Conservation (phyloP, 2,329 filamentous ascomycete species). For the Acrodontium crateriforme region DNA sequence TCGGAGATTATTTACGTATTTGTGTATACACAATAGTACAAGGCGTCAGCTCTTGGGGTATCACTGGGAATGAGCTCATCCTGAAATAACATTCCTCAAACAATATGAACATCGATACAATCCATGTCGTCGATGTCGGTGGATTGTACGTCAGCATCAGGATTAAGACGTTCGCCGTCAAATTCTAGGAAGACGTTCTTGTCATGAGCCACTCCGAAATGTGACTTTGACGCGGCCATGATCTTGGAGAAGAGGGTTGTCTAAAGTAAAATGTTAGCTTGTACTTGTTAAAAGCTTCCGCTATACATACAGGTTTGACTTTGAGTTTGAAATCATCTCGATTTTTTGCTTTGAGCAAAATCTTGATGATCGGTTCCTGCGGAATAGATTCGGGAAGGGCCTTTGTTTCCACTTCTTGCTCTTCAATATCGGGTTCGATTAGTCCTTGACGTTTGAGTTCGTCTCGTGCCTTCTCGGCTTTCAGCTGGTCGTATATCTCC, state of each 20-base stretch:
- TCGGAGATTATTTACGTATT: slow-evolving; percentile 1
- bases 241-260: slow-evolving; percentile 50
- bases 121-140: slow-evolving; percentile 65
- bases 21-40: slow-evolving; percentile 1
- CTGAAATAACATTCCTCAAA: too few relatives aligned
- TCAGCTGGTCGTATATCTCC: slow-evolving; percentile 42
- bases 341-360: slow-evolving; percentile 40
- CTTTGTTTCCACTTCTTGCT: slow-evolving; percentile 7
- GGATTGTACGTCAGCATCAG: slow-evolving; percentile 45
- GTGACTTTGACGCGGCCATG: slow-evolving; percentile 42
- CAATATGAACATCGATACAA: slow-evolving; percentile 58
- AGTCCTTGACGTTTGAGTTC: slow-evolving; percentile 4
- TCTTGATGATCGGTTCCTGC: slow-evolving; percentile 25
- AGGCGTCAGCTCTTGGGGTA: slow-evolving; percentile 1
- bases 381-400: slow-evolving; percentile 2
- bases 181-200: slow-evolving; percentile 51
- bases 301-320: slow-evolving; percentile 31
- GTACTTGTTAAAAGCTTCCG: not conserved
- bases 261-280: slow-evolving; percentile 18
- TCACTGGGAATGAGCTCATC: not conserved
- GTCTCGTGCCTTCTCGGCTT: slow-evolving; percentile 31
- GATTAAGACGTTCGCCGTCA: slow-evolving; percentile 59
- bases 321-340: slow-evolving; percentile 37
- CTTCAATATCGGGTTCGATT: slow-evolving; percentile 1
- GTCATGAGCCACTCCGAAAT: slow-evolving; percentile 36